Evolutionary conservation across 2,329 filamentous ascomycete species (phyloP), one percentile per base, ranked within the genome.

Genomic region (Diaporthe australafricana): DNA sequence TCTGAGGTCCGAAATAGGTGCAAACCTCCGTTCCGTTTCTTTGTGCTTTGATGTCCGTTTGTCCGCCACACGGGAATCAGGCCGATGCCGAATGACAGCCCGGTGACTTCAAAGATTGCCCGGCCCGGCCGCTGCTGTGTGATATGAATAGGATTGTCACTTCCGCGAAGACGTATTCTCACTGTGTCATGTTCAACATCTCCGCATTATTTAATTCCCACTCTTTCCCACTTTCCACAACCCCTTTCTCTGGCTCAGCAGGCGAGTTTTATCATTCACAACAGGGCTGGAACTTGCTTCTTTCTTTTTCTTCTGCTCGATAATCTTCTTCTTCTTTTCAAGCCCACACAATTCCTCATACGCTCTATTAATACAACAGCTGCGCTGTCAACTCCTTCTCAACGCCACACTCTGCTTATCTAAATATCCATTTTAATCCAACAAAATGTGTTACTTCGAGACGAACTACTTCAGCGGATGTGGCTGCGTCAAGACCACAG

Each of bases 391-490:
- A 60, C 16, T 11, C 14, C 9, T 3, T 40, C 20, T 12, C 40
- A n/a, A 48, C 52, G 7, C 22, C 40, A 57, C 32, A 32, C 4
- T 45, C 45, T 65, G 45, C 30, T 50, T 32, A 30, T 6, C 9
- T 11, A 4, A n/a, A 0, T 20, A 55, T 32, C 32, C 38, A 40
- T 40, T 8, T 65, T 48, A 38, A 12, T 48, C 9, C 16, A 22
- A 11, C 17, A 20, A 70, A 0, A 66, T 70, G 68, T 70, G 60
- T n/a, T 48, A 56, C 27, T 66, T 45, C 30, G 50, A 66, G 25
- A 38, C 11, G 6, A 47, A 38, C 57, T 42, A 66, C 25, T 70
- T 70, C 57, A 70, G 47, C 25, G 68, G 48, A 20, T 70, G 68
- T 11, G 68, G 68, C 48, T 70, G 68, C 27, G 14, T 70, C 60